Base-by-base conservation (phyloP, 257 asterid genomes). In the Jacaranda copaia region DNA sequence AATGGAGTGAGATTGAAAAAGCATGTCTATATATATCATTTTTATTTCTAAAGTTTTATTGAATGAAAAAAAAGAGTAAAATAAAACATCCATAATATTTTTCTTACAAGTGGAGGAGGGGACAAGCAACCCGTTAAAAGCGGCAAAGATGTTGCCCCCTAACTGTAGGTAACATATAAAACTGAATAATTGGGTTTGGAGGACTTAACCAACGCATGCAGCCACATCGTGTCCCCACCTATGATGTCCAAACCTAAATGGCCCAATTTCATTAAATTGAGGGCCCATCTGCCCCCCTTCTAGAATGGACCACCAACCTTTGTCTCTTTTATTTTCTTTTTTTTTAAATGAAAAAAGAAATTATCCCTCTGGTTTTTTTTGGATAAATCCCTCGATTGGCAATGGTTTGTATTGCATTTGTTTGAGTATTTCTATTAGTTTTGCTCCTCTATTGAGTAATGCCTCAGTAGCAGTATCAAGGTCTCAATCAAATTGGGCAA, bases 91-190 rank as follows among this genome's bases (percentile, higher is more conserved):
- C 39, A n/a, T 9, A 20, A 9, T 58, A 12, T 53, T 56, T 53
- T 56, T 56, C 8, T 12, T 8, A 14, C 46, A 53, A 75, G 73
- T 78, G 35, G 64, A 39, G 12, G 58, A 69, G 52, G 39, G 5
- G 82, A 74, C 68, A 69, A 78, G 8, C 42, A 39, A 63, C 32
- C 64, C 78, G 78, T 69, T 73, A 67, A 82, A 52, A 68, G 80
- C 59, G 82, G 79, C 57, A 55, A 68, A 67, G 80, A 81, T 25
- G 11, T 73, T 73, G 82, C 20, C 16, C 51, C 71, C 35, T 2
- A 65, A 68, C 4, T 62, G 71, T 55, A 63, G 77, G 74, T 65
- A 78, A 73, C 84, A 72, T 73, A 63, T 66, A 56, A 10, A 8
- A 48, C 35, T 12, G 61, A 12, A 78, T 60, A 61, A 53, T 75